Evolutionary conservation across 2,329 filamentous ascomycete species (phyloP).

Genomic region (Leptographium lundbergii): DNA sequence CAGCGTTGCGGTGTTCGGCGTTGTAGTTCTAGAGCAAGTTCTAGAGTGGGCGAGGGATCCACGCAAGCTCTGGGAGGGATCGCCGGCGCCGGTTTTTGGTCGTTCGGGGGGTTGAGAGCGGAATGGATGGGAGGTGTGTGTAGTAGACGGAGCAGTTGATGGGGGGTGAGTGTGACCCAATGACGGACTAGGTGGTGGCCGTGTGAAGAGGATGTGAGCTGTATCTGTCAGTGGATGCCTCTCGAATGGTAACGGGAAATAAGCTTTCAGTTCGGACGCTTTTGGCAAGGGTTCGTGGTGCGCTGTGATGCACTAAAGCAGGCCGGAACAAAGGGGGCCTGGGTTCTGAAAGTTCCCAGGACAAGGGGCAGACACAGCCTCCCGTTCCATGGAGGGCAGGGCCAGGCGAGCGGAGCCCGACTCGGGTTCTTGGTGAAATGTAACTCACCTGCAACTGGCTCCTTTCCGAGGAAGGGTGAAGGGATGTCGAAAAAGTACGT

Average conservation of each 20-base stretch:
- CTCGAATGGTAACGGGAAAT: background rate
- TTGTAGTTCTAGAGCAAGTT: background rate
- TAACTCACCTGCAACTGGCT: background rate
- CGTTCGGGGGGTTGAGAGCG: background rate
- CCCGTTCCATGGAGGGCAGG: background rate
- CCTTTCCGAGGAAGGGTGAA: background rate
- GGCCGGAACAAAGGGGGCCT: background rate
- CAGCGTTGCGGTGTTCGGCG: constrained; percentile 10
- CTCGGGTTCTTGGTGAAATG: background rate
- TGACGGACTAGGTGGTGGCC: background rate
- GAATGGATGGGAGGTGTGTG: constrained; percentile 3
- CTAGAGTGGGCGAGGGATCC: constrained; percentile 3
- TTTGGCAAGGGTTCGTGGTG: background rate
- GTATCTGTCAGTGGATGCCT: background rate
- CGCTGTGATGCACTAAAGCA: background rate
- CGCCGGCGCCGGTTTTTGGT: background rate
- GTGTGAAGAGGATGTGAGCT: background rate
- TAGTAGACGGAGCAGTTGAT: background rate
- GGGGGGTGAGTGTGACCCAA: background rate
- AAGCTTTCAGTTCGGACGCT: background rate
- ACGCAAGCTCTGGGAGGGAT: constrained; percentile 1
- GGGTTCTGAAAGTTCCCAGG: background rate
- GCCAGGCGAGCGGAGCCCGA: background rate
- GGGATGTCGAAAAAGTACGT: background rate
- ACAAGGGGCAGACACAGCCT: background rate